Base-by-base conservation (phyloP, 2,329 filamentous ascomycete genomes). In the Alternaria metachromatica region DNA sequence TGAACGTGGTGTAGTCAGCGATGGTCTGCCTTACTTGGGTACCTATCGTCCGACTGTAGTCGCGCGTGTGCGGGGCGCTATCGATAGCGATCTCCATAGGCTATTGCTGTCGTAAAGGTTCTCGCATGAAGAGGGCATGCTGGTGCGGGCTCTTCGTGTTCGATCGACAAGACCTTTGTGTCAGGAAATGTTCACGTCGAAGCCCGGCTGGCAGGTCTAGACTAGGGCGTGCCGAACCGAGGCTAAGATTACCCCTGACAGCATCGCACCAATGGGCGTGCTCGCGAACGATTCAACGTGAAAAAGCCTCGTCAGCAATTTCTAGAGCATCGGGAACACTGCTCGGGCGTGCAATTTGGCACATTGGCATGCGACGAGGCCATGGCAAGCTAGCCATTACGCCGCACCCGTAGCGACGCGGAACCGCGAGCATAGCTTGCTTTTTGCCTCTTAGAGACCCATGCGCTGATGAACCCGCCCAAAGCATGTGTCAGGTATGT, bases 141-240 rank as follows among this genome's bases (percentile, higher is more conserved):
- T 63, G 60, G 60, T 60, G 56, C 60, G 56, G 60, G 21, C 50
- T 49, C 13, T 44, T 53, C 10, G 56, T 51, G 57, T 55, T 55
- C 51, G 54, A 65, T 61, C 62, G 59, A 48, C 54, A 46, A 37
- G 50, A 23, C 43, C 55, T 37, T n/a, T 61, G 69, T 70, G 65
- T 72, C 62, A 70, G 70, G 69, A 37, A 72, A 68, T 64, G 68
- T 45, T 46, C 55, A 37, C n/a, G 41, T 54, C 23, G 18, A 30
- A 21, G 25, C 18, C 26, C 59, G 59, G 61, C 58, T 21, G 60
- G 45, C 51, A 60, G 60, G 67, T 63, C 66, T 53, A 65, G 67
- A 64, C 64, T 68, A 60, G 65, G 67, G 68, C 72, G 72, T 69
- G 67, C 71, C 72, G 72, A 73, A 69, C 69, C 71, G 72, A 64